A percentile compares a stretch with the other conserved stretches of the same genome.
phyloP scores from a whole-genome alignment of 2,329 filamentous ascomycete genomes.

The Fusarium stilboides region DNA sequence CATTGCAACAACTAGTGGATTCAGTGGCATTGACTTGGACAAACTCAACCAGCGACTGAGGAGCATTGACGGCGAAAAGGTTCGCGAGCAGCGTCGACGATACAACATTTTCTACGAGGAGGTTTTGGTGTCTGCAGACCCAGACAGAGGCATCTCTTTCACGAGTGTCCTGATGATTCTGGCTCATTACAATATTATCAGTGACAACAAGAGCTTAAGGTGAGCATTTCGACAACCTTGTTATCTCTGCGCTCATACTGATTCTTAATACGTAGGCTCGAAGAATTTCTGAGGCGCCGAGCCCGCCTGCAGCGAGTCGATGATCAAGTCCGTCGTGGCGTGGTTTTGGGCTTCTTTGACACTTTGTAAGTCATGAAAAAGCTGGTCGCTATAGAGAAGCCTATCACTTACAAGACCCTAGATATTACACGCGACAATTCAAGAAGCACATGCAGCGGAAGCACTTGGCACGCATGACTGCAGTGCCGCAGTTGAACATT shows the following conservation, averaged over 20 bases:
- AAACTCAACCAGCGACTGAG: constrained; percentile 81
- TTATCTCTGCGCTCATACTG: constrained; percentile 35
- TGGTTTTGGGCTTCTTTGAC: constrained; percentile 96
- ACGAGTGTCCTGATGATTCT: constrained; percentile 94
- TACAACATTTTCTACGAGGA: constrained; percentile 99
- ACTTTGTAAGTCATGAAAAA: constrained; percentile 73
- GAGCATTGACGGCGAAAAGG: constrained; percentile 80
- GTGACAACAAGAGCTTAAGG: constrained; percentile 94
- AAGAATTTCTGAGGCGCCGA: constrained; percentile 93
- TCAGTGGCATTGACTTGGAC: constrained; percentile 77
- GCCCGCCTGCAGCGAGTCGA: constrained; percentile 94
- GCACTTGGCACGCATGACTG: constrained; percentile 81
- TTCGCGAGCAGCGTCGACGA: constrained; percentile 80
- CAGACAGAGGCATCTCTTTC: constrained; percentile 90
- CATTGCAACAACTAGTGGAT: constrained; percentile 66
- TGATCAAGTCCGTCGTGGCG: constrained; percentile 90
- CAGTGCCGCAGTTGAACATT: constrained; percentile 83
- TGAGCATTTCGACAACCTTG: constrained; percentile 56
- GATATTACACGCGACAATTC: constrained; percentile 88
- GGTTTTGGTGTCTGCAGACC: constrained; percentile 92
- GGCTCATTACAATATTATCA: constrained; percentile 99
- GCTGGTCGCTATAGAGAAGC: too few species aligned
- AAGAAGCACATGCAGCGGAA: constrained; percentile 81
- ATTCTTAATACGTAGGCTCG: constrained; percentile 72
- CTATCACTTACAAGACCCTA: constrained; percentile 47